These are phyloP conservation scores for Sutorius eximius DNA, from an alignment of 1,284 basidiomycete genomes.

Conservation along the genomic window DNA sequence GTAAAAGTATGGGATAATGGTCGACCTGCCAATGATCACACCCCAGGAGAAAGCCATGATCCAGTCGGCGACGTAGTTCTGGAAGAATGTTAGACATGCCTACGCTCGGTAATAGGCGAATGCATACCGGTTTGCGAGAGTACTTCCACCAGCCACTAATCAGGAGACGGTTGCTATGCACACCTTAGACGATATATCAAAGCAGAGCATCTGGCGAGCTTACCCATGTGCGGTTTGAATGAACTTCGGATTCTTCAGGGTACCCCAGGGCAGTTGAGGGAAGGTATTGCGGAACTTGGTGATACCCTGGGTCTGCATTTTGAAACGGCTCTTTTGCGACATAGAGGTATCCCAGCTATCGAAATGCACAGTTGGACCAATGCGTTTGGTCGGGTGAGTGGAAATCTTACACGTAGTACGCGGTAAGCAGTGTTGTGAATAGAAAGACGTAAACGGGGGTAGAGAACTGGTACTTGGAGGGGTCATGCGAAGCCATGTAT, in stretches of 20 bases:
- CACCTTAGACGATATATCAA: conserved; percentile 9
- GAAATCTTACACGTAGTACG: conserved; percentile 73
- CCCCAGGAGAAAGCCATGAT: conserved; percentile 91
- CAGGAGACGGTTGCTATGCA: conserved; percentile 73
- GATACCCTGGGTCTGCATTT: conserved; percentile 93
- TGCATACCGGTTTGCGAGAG: conserved; percentile 79
- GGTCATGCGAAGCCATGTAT: conserved; percentile 96
- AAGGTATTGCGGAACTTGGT: conserved; percentile 87
- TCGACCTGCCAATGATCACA: conserved; percentile 77
- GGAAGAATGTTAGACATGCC: conserved; percentile 3
- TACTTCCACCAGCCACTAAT: conserved; percentile 90
- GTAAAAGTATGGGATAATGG: conserved; percentile 94
- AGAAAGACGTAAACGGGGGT: conserved; percentile 71
- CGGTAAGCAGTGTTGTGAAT: conserved; percentile 74
- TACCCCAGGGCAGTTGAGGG: conserved; percentile 89
- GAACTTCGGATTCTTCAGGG: conserved; percentile 86
- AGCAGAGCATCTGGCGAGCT: conserved; percentile 16
- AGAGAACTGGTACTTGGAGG: conserved; percentile 85
- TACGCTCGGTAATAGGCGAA: neutral
- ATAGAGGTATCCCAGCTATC: conserved; percentile 89
- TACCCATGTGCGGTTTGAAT: conserved; percentile 94
- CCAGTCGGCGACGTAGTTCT: conserved; percentile 90
- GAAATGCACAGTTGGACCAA: conserved; percentile 12
- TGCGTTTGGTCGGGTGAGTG: conserved; percentile 10
- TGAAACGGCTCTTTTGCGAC: conserved; percentile 98